phyloP scores from a whole-genome alignment of 2,329 filamentous ascomycete species.

The Fusarium avenaceum region DNA sequence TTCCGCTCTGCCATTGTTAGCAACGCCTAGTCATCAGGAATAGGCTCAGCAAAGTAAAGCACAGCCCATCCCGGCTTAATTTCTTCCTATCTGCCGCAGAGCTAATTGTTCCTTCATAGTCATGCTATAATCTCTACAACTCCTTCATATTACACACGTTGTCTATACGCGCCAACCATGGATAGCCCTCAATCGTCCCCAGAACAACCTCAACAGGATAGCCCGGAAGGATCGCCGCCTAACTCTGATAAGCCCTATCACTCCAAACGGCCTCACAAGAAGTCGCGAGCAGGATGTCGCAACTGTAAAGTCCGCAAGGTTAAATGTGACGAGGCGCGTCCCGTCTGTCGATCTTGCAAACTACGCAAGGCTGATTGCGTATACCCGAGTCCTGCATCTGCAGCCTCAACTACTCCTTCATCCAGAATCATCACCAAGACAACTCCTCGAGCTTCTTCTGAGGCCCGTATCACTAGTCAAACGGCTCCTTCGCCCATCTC shows the following conservation, averaged over 20 bases:
- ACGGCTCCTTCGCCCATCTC: slow-evolving; percentile 25
- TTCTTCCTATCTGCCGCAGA: not conserved
- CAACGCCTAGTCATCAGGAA: slow-evolving; percentile 18
- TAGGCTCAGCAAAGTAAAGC: not conserved
- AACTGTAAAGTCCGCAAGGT: slow-evolving; percentile 65
- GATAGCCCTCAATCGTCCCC: slow-evolving; percentile 10
- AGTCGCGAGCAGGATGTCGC: slow-evolving; percentile 66
- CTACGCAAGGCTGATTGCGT: slow-evolving; percentile 63
- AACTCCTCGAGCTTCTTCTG: slow-evolving; percentile 12
- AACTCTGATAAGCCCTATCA: slow-evolving; percentile 50
- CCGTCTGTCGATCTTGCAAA: slow-evolving; percentile 64
- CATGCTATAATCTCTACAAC: slow-evolving; percentile 11
- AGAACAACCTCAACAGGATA: slow-evolving; percentile 21
- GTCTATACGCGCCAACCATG: slow-evolving; percentile 14
- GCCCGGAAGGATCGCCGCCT: slow-evolving; percentile 31
- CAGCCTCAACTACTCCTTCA: slow-evolving; percentile 9
- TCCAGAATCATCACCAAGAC: slow-evolving; percentile 2
- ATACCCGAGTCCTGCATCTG: slow-evolving; percentile 55
- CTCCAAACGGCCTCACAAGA: slow-evolving; percentile 67
- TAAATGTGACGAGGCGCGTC: slow-evolving; percentile 64
- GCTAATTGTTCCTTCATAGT: not conserved
- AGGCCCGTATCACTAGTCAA: not conserved
- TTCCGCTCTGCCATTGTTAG: slow-evolving; percentile 12
- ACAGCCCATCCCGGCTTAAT: not conserved
- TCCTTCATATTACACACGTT: not conserved